phyloP scores from a whole-genome alignment of 2,329 filamentous ascomycete species.

The Onygenales sp. region DNA sequence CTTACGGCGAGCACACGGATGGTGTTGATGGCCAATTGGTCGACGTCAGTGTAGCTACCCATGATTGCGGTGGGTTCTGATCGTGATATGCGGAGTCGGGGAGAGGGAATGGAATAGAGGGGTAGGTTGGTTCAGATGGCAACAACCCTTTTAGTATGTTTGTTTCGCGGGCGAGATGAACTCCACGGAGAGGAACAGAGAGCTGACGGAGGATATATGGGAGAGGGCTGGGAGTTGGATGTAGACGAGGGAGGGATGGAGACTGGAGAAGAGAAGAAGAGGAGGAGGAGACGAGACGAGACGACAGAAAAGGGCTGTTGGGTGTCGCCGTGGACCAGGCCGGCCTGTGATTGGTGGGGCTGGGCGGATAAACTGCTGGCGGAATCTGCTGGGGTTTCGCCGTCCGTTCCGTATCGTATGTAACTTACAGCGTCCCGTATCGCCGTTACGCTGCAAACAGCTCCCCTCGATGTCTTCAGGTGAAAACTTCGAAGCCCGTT shows the following conservation, averaged over 20 bases:
- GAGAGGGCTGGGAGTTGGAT: neutral
- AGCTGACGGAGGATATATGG: neutral
- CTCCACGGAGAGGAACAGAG: neutral
- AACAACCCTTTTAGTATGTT: too few species aligned
- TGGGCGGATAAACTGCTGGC: neutral
- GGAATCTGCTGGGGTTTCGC: neutral
- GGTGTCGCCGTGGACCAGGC: conserved; percentile 1
- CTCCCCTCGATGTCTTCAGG: too few species aligned
- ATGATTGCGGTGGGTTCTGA: conserved; percentile 47
- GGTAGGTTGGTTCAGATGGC: too few species aligned
- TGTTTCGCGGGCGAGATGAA: too few species aligned
- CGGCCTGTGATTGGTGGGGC: conserved; percentile 19
- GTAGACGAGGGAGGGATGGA: conserved; percentile 11
- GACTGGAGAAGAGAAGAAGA: conserved; percentile 13
- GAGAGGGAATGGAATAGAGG: too few species aligned
- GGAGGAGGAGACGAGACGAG: conserved; percentile 14
- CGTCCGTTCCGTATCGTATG: neutral
- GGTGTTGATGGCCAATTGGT: conserved; percentile 93
- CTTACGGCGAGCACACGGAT: conserved; percentile 93
- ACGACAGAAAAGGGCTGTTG: conserved; percentile 8
- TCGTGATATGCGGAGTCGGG: neutral
- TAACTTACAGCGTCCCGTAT: too few species aligned
- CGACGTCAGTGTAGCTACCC: conserved; percentile 70
- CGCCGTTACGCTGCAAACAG: too few species aligned
- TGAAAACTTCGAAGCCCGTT: too few species aligned